Conservation (phyloP, 2,329 filamentous ascomycete genomes). For the Aspergillus eucalypticola region DNA sequence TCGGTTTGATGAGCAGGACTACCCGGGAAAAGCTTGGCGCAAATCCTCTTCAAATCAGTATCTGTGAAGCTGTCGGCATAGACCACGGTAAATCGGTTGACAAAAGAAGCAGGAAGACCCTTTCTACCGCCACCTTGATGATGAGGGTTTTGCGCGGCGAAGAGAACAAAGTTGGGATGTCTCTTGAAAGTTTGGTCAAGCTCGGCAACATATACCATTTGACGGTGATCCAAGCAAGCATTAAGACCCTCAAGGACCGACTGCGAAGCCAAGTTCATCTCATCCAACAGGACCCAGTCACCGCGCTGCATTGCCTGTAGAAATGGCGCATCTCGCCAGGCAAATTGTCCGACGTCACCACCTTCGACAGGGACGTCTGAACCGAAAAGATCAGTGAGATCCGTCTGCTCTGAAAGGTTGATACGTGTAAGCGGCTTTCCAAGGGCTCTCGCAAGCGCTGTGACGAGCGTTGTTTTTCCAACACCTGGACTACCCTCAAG, state of each 20-base stretch:
- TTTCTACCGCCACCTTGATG: constrained; percentile 96
- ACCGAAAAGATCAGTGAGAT: constrained; percentile 95
- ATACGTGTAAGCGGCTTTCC: constrained; percentile 86
- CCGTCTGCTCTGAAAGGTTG: constrained; percentile 96
- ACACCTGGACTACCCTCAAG: constrained; percentile 98
- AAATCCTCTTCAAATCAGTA: constrained; percentile 80
- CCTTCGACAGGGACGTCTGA: constrained; percentile 95
- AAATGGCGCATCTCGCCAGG: constrained; percentile 94
- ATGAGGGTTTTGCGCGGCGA: constrained; percentile 96
- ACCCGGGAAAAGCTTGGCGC: constrained; percentile 70
- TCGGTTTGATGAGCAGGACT: constrained; percentile 61
- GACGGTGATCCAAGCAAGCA: constrained; percentile 92
- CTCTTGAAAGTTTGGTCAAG: constrained; percentile 90
- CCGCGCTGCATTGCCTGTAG: constrained; percentile 94
- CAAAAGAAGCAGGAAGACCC: constrained; percentile 90
- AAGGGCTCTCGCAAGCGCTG: constrained; percentile 76
- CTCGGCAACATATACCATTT: constrained; percentile 93
- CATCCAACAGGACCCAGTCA: constrained; percentile 94
- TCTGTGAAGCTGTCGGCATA: constrained; percentile 88
- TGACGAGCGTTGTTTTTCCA: constrained; percentile 91
- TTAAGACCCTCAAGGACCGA: constrained; percentile 95
- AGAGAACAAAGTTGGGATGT: constrained; percentile 87
- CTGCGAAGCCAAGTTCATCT: constrained; percentile 98
- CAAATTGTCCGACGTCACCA: constrained; percentile 85
- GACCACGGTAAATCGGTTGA: constrained; percentile 97